Percentiles rank a stretch among this genome's conserved stretches.
Evolutionary conservation across 306 rosid genomes (phyloP).

Genomic region (Casuarina glauca): DNA sequence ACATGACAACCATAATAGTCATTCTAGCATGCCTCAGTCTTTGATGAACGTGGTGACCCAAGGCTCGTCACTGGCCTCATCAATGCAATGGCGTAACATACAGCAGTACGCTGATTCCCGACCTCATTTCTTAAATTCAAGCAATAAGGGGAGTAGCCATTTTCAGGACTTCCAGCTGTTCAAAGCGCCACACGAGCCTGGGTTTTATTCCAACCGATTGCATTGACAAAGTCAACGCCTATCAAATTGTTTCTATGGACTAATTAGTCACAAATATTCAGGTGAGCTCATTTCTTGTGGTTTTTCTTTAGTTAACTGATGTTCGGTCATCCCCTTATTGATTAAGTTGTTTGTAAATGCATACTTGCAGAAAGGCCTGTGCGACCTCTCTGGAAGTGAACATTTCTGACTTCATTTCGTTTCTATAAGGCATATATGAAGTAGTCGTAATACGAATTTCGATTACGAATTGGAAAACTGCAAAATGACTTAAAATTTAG

Average conservation of each 20-base stretch:
- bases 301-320: not conserved
- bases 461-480: not conserved
- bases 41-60: constrained; percentile 32
- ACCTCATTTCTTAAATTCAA: constrained; percentile 34
- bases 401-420: not conserved
- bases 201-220: constrained; percentile 47
- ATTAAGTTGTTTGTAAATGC: not conserved
- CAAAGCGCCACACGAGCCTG: constrained; percentile 43
- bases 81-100: constrained; percentile 49
- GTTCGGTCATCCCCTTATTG: not conserved
- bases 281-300: constrained; percentile 23
- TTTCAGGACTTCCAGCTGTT: constrained; percentile 60
- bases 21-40: constrained; percentile 31
- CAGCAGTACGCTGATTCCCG: constrained; percentile 34
- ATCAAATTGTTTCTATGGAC: not conserved
- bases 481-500: not conserved
- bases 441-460: not conserved
- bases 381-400: not conserved
- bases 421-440: not conserved
- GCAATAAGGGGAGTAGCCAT: constrained; percentile 32
- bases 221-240: constrained; percentile 23
- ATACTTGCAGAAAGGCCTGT: not conserved
- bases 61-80: constrained; percentile 37
- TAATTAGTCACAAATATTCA: not conserved
- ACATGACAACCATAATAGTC: constrained; percentile 22